Evolutionary conservation across 2,329 filamentous ascomycete species (phyloP).

Genomic region (Penicillium sp.): DNA sequence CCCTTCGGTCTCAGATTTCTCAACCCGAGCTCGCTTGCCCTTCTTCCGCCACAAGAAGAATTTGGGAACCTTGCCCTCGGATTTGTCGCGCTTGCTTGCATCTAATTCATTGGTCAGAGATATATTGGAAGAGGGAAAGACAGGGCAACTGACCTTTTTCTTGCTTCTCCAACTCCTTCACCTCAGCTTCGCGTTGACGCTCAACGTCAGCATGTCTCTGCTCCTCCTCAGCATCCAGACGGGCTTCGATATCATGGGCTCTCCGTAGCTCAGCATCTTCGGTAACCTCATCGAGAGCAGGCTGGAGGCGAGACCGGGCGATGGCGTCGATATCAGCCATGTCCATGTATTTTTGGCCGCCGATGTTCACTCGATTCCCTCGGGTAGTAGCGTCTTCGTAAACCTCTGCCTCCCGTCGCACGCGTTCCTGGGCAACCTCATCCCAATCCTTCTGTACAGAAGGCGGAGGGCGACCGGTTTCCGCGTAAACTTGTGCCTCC

Average conservation of each 20-base stretch:
- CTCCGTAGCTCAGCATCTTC: slow-evolving; percentile 71
- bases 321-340: slow-evolving; percentile 75
- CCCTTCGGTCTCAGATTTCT: slow-evolving; percentile 12
- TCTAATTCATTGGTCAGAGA: neutral
- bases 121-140: neutral
- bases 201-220: slow-evolving; percentile 55
- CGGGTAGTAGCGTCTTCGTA: slow-evolving; percentile 59
- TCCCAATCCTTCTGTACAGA: slow-evolving; percentile 75
- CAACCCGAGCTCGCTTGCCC: slow-evolving; percentile 21
- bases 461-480: slow-evolving; percentile 71
- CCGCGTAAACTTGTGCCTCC: slow-evolving; percentile 73
- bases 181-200: slow-evolving; percentile 39
- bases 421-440: slow-evolving; percentile 65
- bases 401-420: slow-evolving; percentile 63
- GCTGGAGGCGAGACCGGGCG: slow-evolving; percentile 72
- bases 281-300: slow-evolving; percentile 79
- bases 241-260: slow-evolving; percentile 62
- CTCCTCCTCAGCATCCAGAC: slow-evolving; percentile 63
- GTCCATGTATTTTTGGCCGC: slow-evolving; percentile 76
- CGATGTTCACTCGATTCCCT: slow-evolving; percentile 62
- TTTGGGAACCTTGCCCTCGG: slow-evolving; percentile 21
- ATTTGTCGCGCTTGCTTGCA: slow-evolving; percentile 19
- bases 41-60: slow-evolving; percentile 29
- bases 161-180: slow-evolving; percentile 31
- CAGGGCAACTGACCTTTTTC: slow-evolving; percentile 26